Evolutionary conservation across 2,329 filamentous ascomycete genomes (phyloP).

Genomic region (Neoscytalidium dimidiatum): DNA sequence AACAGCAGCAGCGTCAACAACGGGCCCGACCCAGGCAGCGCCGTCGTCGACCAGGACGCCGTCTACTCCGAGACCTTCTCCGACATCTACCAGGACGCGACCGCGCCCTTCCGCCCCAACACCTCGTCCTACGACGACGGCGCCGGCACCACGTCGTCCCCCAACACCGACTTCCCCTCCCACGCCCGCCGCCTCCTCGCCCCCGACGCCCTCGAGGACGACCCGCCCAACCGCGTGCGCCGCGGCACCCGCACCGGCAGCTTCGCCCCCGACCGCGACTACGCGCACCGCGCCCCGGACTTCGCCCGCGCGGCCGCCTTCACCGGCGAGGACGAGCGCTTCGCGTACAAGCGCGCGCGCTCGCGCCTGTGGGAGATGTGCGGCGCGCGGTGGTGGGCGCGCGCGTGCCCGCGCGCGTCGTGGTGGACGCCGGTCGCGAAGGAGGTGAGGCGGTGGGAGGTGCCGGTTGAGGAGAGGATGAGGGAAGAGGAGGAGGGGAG

Average conservation of each 20-base stretch:
- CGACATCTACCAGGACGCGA: slow-evolving; percentile 78
- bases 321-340: slow-evolving; percentile 79
- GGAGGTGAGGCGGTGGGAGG: slow-evolving; percentile 69
- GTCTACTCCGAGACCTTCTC: slow-evolving; percentile 66
- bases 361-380: slow-evolving; percentile 85
- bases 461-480: slow-evolving; percentile 14
- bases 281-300: slow-evolving; percentile 46
- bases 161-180: slow-evolving; percentile 37
- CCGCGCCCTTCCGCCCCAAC: slow-evolving; percentile 77
- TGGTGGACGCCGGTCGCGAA: slow-evolving; percentile 71
- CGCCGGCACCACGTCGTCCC: slow-evolving; percentile 19
- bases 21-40: too few relatives aligned
- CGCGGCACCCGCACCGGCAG: slow-evolving; percentile 24
- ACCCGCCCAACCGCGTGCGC: slow-evolving; percentile 47
- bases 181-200: slow-evolving; percentile 41
- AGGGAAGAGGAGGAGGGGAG: not conserved
- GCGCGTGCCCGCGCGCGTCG: slow-evolving; percentile 35
- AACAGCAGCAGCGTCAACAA: slow-evolving; percentile 20
- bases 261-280: slow-evolving; percentile 32
- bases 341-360: slow-evolving; percentile 76
- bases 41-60: slow-evolving; percentile 50
- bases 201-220: slow-evolving; percentile 51
- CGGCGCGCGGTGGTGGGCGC: slow-evolving; percentile 68
- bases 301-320: slow-evolving; percentile 70
- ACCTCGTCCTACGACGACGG: slow-evolving; percentile 61